phyloP scores from a whole-genome alignment of 2,329 filamentous ascomycete species.

The Samsoniella hepiali region DNA sequence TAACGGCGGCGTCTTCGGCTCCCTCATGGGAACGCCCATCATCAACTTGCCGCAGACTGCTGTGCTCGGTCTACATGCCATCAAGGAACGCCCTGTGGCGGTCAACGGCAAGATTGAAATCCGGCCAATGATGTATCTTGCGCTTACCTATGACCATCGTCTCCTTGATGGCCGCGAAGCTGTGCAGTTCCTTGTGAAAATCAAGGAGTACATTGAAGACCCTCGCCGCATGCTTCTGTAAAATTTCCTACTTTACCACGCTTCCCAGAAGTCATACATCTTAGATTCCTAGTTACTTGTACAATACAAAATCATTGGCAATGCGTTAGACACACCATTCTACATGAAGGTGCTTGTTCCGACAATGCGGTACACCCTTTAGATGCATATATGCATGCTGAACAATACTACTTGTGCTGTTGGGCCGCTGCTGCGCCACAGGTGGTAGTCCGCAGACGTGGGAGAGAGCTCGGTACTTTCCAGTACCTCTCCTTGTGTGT shows the following conservation, averaged over 20 bases:
- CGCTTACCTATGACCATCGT: constrained; percentile 95
- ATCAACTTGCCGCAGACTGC: constrained; percentile 95
- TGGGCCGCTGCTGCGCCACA: background rate
- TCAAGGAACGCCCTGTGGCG: constrained; percentile 88
- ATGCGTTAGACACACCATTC: background rate
- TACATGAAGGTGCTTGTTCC: background rate
- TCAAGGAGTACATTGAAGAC: constrained; percentile 98
- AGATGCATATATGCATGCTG: background rate
- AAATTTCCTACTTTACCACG: constrained; percentile 2
- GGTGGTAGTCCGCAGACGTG: background rate
- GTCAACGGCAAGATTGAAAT: constrained; percentile 94
- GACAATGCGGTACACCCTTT: background rate
- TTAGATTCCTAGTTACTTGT: constrained; percentile 13
- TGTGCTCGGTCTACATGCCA: constrained; percentile 89
- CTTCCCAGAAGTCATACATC: constrained; percentile 13
- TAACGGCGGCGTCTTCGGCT: constrained; percentile 96
- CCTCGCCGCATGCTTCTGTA: constrained; percentile 83
- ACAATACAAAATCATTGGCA: constrained; percentile 6
- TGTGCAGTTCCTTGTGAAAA: constrained; percentile 91
- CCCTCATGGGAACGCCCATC: constrained; percentile 95
- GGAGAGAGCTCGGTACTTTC: background rate
- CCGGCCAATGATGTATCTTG: constrained; percentile 99
- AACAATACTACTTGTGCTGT: too few species aligned
- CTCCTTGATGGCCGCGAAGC: constrained; percentile 93
- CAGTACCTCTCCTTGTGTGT: too few species aligned